Conservation (phyloP, 169 alveolate genomes). For the Plasmodium sp. region DNA sequence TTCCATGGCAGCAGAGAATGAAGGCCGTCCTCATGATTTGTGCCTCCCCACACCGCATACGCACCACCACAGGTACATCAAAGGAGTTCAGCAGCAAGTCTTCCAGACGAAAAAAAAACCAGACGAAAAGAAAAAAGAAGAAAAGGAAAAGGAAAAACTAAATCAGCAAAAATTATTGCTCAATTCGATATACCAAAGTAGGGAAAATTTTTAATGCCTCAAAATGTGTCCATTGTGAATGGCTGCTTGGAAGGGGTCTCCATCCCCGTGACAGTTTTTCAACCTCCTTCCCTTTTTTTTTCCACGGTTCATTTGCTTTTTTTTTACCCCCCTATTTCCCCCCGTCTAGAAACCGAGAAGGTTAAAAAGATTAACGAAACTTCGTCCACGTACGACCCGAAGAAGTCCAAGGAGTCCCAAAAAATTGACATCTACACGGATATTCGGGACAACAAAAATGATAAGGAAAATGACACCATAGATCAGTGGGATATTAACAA, state of each 20-base stretch:
- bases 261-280: background rate
- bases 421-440: constrained; percentile 96
- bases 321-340: background rate
- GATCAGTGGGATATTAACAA: constrained; percentile 81
- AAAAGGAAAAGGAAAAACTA: constrained; percentile 94
- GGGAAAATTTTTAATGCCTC: constrained; percentile 83
- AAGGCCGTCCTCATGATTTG: background rate
- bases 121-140: constrained; percentile 88
- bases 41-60: background rate
- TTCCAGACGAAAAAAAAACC: constrained; percentile 83
- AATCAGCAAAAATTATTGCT: constrained; percentile 94
- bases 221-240: constrained; percentile 58
- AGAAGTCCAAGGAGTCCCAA: constrained; percentile 88
- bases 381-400: constrained; percentile 84
- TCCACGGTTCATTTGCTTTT: background rate
- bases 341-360: constrained; percentile 85
- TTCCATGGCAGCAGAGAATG: background rate
- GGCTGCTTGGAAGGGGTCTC: constrained; percentile 42
- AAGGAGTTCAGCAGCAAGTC: constrained; percentile 88
- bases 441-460: constrained; percentile 90
- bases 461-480: constrained; percentile 82
- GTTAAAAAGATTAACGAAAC: constrained; percentile 86
- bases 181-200: constrained; percentile 92
- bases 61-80: constrained; percentile 77
- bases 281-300: background rate